phyloP scores from a whole-genome alignment of 202 grass and related monocot genomes.

The Zoysia matrella region DNA sequence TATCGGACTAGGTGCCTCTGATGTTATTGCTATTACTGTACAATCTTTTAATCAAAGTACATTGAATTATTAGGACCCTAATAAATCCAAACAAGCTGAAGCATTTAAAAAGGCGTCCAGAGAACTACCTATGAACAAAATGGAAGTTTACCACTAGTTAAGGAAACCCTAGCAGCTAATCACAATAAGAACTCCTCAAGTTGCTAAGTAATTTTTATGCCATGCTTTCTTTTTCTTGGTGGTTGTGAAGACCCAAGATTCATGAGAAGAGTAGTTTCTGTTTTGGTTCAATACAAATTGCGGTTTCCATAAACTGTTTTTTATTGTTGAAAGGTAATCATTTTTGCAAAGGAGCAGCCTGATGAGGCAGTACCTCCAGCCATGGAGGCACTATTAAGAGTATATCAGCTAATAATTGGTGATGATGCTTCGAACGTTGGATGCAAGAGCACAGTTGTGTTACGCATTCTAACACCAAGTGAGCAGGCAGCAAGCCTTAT shows the following conservation, averaged over 20 bases:
- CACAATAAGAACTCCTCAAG: background rate
- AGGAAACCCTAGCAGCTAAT: background rate
- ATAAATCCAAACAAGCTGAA: background rate
- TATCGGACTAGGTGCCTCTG: background rate
- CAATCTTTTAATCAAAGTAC: background rate
- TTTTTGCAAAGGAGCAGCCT: slow-evolving; percentile 72
- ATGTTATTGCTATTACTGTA: background rate
- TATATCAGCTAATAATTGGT: slow-evolving; percentile 50
- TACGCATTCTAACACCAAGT: slow-evolving; percentile 54
- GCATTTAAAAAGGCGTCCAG: background rate
- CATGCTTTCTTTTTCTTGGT: slow-evolving; percentile 2
- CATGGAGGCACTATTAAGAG: slow-evolving; percentile 69
- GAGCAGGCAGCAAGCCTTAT: slow-evolving; percentile 67
- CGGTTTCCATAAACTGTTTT: slow-evolving; percentile 5
- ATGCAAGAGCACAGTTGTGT: slow-evolving; percentile 32
- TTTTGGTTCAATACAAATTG: slow-evolving; percentile 11
- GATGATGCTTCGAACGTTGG: slow-evolving; percentile 52
- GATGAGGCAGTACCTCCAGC: slow-evolving; percentile 65
- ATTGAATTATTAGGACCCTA: background rate
- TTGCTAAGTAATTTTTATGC: background rate
- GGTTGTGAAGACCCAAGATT: background rate
- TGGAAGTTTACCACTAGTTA: background rate
- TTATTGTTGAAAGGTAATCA: slow-evolving; percentile 54
- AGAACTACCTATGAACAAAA: background rate
- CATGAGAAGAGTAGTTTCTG: slow-evolving; percentile 15